phyloP scores from a whole-genome alignment of 225 moss, liverwort and hornwort species.

The Pseudisothecium myosuroides region DNA sequence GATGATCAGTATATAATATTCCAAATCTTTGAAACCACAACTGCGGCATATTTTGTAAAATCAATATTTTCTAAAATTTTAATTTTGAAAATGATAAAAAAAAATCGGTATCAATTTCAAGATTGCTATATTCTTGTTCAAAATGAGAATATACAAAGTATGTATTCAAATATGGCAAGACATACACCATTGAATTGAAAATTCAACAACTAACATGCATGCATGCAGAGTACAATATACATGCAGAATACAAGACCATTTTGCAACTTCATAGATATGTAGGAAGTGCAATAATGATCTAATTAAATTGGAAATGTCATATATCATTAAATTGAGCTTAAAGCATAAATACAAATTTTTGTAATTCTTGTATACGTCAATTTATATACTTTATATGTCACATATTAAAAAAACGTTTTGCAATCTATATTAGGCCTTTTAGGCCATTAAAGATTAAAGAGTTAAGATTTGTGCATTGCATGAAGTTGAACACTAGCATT shows the following conservation, averaged over 20 bases:
- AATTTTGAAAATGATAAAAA: background rate
- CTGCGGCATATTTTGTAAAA: background rate
- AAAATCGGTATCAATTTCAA: background rate
- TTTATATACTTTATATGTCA: background rate
- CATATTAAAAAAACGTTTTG: background rate
- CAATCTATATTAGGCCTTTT: background rate
- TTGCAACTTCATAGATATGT: background rate
- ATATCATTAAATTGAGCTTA: background rate
- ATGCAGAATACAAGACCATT: background rate
- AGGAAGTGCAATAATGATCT: background rate
- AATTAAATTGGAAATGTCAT: no score
- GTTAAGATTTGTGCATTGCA: background rate
- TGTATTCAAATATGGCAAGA: background rate
- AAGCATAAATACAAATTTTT: background rate
- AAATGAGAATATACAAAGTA: background rate
- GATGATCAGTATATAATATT: background rate
- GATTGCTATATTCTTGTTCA: background rate
- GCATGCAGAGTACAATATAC: background rate
- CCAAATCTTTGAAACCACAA: no score
- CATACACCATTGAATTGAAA: background rate
- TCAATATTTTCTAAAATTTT: background rate
- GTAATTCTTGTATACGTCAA: background rate
- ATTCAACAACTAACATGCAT: background rate
- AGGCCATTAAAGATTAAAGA: background rate
- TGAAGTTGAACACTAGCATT: background rate